Base-by-base conservation (phyloP, 1,284 basidiomycete genomes). In the Coniophora puteana region DNA sequence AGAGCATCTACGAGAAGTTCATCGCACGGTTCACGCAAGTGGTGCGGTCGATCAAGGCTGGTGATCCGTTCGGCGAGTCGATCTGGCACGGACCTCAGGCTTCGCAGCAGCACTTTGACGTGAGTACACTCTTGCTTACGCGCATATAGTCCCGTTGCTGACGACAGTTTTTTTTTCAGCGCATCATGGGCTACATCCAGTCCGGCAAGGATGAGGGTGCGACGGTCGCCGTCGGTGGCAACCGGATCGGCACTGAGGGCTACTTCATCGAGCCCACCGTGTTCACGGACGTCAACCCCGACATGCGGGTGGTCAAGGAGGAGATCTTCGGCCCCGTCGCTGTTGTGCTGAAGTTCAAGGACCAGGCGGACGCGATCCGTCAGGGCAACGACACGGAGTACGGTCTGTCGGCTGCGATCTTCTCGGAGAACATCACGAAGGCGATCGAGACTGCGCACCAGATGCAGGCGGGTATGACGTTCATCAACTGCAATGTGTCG, bases 401-500 rank as follows among this genome's bases (percentile, higher is more conserved):
- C 67, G 87, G 87, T 50, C 72, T 92, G 22, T 80, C 78, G 67
- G 63, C 86, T 16, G 79, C 86, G 26, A 76, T 94, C 37, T 91
- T 91, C 72, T 79, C 85, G 34, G 67, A 74, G 47, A 76, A 93
- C 66, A 69, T 89, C 51, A 72, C 72, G 42, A 70, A 78, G 29
- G 89, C 81, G 13, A 63, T 92, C 45, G 65, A 72, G 21, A 77
- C 83, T 28, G 80, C 88, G 14, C 74, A 86, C 60, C 69, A 67
- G 49, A 65, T 94, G 37, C 74, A 90, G 52, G 87, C 89, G n/a
- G 90, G 90, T 20, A 89, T 79, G 20, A 74, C 78, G 14, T 86
- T 76, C 80, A 66, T 89, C 50, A 91, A 91, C 67, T 80, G 74
- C 48, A 71, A 73, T 49, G 83, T 83, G 65, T 61, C 68, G 53